Evolutionary conservation across 2,329 filamentous ascomycete genomes (phyloP), one percentile per base, ranked within the genome.

Genomic region (Apiospora phragmitis): DNA sequence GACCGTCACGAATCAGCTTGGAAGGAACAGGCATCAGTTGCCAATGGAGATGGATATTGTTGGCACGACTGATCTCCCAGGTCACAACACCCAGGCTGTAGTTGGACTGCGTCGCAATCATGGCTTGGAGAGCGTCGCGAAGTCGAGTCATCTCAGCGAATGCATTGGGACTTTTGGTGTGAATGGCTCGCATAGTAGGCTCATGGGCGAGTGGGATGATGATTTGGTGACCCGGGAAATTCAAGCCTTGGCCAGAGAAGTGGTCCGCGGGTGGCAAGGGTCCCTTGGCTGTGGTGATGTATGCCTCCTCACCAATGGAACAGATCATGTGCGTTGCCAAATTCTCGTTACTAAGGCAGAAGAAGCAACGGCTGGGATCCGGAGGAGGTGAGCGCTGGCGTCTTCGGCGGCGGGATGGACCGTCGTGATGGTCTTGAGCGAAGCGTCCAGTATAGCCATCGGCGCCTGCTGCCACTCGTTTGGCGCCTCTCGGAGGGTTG

Each of bases 21-120:
- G 88, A 84, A 0, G 92, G 89, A 0, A 97, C 85, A 0, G 96
- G 94, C 41, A 98, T 84, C 75, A 97, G 92, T 81, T 99, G 97
- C 96, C 95, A 98, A 78, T 98, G 95, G 1, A 92, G 87, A 79
- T 99, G 96, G 70, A 98, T 91, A 69, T 96, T 94, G 68, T 89
- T 88, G 5, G 86, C 86, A 68, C 94, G 91, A 78, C 91, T 95
- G 76, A 99, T 95, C 82, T 98, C 96, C 90, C 94, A 99, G 0
- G 94, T 96, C 1, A 98, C 92, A 2, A 91, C 89, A 21, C 95
- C 96, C 1, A 98, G 89, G 73, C 88, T 87, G 73, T 88, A 83
- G 77, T 83, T 80, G 70, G 84, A 86, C 71, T 80, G 81, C 29
- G 80, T 82, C n/a, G 85, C 83, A 16, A 98, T 85, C 93, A 98